A percentile compares a stretch with the other conserved stretches of the same genome.
These are phyloP conservation scores for Morella rubra DNA, from an alignment of 306 rosid species.

Conservation along the genomic window DNA sequence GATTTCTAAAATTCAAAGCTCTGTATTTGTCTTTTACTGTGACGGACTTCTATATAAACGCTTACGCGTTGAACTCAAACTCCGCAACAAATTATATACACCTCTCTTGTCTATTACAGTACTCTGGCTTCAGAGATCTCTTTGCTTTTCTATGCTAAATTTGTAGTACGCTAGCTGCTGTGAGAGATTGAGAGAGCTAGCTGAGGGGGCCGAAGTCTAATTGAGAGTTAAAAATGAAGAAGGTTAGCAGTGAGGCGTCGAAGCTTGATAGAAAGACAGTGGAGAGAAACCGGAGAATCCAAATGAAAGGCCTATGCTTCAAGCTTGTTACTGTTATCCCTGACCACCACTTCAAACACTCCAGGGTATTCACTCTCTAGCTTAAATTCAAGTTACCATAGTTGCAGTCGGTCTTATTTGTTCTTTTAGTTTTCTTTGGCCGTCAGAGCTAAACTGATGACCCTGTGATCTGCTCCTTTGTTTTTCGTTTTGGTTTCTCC, in stretches of 20 bases:
- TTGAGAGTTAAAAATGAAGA: conserved; percentile 30
- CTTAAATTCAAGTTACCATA: not conserved
- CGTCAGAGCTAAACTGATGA: too few species aligned
- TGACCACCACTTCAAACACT: conserved; percentile 33
- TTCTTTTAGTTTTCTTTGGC: too few species aligned
- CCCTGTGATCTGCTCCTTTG: too few species aligned
- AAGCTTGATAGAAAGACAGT: conserved; percentile 64
- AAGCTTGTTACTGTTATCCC: conserved; percentile 67
- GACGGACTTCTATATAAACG: not conserved
- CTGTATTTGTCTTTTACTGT: too few species aligned
- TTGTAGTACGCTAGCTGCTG: too few species aligned
- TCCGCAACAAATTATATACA: not conserved
- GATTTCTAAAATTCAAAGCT: not conserved
- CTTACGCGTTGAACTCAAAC: not conserved
- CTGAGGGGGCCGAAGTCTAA: not conserved
- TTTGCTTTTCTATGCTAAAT: not conserved
- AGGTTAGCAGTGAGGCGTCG: conserved; percentile 9
- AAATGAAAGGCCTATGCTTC: conserved; percentile 63
- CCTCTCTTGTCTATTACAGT: not conserved
- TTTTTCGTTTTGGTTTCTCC: too few species aligned
- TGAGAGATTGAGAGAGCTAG: not conserved
- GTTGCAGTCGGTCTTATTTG: not conserved
- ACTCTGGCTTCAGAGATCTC: not conserved
- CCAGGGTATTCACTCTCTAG: conserved; percentile 37
- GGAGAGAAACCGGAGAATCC: conserved; percentile 70